phyloP scores from a whole-genome alignment of 2,329 filamentous ascomycete genomes.

The Geoglossum cookeanum region DNA sequence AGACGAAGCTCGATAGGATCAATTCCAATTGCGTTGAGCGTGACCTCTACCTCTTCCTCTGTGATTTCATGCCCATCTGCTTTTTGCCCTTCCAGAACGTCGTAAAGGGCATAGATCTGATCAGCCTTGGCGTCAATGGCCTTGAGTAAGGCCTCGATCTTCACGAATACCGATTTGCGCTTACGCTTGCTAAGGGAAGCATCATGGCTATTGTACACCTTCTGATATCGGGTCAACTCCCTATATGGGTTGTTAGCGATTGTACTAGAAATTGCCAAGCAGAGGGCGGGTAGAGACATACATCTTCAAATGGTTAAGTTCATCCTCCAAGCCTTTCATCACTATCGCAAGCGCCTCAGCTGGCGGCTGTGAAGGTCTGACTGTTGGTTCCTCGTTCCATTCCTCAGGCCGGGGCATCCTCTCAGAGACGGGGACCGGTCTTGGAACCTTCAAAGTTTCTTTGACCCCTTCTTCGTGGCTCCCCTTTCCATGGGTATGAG shows the following conservation, averaged over 20 bases:
- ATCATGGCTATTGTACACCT: constrained; percentile 46
- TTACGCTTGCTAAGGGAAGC: constrained; percentile 44
- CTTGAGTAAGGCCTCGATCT: constrained; percentile 41
- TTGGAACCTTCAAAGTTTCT: constrained; percentile 38
- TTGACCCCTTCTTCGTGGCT: constrained; percentile 28
- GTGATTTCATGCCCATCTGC: constrained; percentile 42
- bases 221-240: constrained; percentile 27
- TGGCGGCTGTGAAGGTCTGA: constrained; percentile 50
- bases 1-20: constrained; percentile 8
- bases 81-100: constrained; percentile 68
- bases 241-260: not conserved
- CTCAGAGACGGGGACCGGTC: constrained; percentile 47
- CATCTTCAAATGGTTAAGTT: constrained; percentile 56
- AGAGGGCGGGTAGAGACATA: constrained; percentile 18
- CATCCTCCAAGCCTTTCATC: constrained; percentile 64
- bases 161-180: constrained; percentile 39
- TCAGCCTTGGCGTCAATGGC: constrained; percentile 55
- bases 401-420: constrained; percentile 31
- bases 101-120: constrained; percentile 66
- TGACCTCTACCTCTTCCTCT: constrained; percentile 43
- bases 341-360: constrained; percentile 60
- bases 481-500: not conserved
- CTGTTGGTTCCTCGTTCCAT: constrained; percentile 35
- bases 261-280: not conserved
- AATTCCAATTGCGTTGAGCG: constrained; percentile 30